Evolutionary conservation across 2,329 filamentous ascomycete genomes (phyloP).

Genomic region (Gaeumannomyces sp.): DNA sequence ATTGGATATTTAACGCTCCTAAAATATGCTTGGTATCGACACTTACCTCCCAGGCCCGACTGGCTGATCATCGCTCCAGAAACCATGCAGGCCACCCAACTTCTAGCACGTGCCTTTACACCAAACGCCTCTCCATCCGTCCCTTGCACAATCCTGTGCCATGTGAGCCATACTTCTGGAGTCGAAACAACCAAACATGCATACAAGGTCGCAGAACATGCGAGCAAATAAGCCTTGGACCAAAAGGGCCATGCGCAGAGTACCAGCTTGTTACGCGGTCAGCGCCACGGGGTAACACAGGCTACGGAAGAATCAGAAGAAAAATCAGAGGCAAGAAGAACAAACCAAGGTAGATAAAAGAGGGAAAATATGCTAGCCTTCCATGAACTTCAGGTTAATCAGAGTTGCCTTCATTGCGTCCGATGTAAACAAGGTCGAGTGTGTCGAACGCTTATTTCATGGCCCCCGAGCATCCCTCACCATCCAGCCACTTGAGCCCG

Average conservation of each 20-base stretch:
- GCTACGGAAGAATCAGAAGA: neutral
- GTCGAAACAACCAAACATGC: neutral
- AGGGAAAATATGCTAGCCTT: slow-evolving; percentile 16
- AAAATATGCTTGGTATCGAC: too few species aligned
- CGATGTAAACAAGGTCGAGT: slow-evolving; percentile 92
- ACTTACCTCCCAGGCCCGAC: too few species aligned
- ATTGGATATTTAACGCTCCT: too few species aligned
- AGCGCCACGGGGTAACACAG: too few species aligned
- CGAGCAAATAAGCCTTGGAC: neutral
- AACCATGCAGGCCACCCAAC: too few species aligned
- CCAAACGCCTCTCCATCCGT: too few species aligned
- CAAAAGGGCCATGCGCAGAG: neutral
- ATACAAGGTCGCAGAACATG: neutral
- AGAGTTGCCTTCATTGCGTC: slow-evolving; percentile 98
- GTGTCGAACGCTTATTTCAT: slow-evolving; percentile 99
- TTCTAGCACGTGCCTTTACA: too few species aligned
- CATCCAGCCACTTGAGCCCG: slow-evolving; percentile 84
- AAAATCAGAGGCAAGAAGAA: neutral
- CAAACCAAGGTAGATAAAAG: neutral
- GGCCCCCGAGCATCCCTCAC: slow-evolving; percentile 59
- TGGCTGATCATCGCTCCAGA: too few species aligned
- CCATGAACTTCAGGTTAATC: slow-evolving; percentile 46
- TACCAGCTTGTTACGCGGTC: neutral
- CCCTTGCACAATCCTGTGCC: too few species aligned
- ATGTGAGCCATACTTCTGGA: neutral